Base-by-base conservation (phyloP, 768 basidiomycete species). In the Pleurotus djamor region DNA sequence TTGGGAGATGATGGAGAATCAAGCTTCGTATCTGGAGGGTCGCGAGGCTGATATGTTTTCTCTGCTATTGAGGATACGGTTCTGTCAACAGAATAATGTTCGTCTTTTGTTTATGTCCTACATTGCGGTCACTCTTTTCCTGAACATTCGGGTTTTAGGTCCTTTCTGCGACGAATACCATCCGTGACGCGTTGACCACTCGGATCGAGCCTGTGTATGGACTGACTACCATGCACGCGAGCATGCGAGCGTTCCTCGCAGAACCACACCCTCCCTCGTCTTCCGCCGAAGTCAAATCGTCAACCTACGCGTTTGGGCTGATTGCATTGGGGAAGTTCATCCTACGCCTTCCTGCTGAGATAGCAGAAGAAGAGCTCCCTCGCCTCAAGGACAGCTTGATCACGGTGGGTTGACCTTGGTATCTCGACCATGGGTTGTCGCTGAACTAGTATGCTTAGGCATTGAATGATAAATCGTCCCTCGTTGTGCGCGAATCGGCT, bases 311-410 rank as follows among this genome's bases (percentile, higher is more conserved):
- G 4, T 94, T 93, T 71, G 93, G 92, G 4, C 78, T 95, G 56
- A 86, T 93, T 63, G 91, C 89, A 0, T 71, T 95, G 10, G 92
- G 90, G 37, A 93, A 91, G 71, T 92, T 93, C 62, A 85, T 92
- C 61, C 71, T 94, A 59, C 85, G 88, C 37, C 78, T 95, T 14
- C 93, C 93, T 13, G 79, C 85, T 1, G 91, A 94, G 68, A 87
- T 95, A 56, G 83, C 94, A 17, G 92, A 94, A 71, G 93, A 95
- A 64, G 92, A 94, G 64, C 69, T 95, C 44, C 93, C 93, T 44
- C 85, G 91, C 38, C 70, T 95, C 57, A 86, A 84, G 66, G 73
- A 69, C 32, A 92, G 91, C 2, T 69, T 95, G 61, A 88, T 89
- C 17, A 74, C 83, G 41, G 92, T 91, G 60, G 61, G 86, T 72